These are phyloP conservation scores for Royoungia palumana DNA, from an alignment of 768 basidiomycete genomes.

Conservation along the genomic window DNA sequence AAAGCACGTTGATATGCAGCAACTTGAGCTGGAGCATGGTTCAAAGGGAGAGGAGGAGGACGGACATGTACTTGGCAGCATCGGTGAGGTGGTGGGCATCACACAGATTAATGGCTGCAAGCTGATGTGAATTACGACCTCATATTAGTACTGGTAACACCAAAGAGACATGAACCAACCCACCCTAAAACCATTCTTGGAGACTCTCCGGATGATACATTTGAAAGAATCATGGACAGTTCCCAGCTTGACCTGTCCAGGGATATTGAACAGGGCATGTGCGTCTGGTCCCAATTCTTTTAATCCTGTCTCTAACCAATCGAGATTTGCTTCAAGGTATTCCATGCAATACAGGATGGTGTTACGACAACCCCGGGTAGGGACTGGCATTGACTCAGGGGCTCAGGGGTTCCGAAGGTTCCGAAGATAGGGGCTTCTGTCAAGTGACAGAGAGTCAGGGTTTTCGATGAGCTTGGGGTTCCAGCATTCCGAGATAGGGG, in stretches of 20 bases:
- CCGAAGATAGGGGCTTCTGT: too few relatives aligned
- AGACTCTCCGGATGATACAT: slow-evolving; percentile 64
- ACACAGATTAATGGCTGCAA: slow-evolving; percentile 92
- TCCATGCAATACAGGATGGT: slow-evolving; percentile 97
- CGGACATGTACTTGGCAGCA: slow-evolving; percentile 90
- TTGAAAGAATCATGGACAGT: slow-evolving; percentile 93
- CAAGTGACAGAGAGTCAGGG: too few relatives aligned
- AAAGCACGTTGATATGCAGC: slow-evolving; percentile 97
- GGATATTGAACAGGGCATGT: slow-evolving; percentile 92
- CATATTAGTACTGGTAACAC: background rate
- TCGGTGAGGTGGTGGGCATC: slow-evolving; percentile 98
- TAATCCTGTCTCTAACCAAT: slow-evolving; percentile 75
- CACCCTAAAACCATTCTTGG: slow-evolving; percentile 82
- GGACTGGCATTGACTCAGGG: too few relatives aligned
- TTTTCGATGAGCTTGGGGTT: too few relatives aligned
- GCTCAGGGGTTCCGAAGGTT: too few relatives aligned
- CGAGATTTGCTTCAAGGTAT: slow-evolving; percentile 92
- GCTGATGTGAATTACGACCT: slow-evolving; percentile 39
- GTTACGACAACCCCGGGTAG: too few relatives aligned
- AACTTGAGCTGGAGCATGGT: slow-evolving; percentile 98
- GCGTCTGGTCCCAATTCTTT: slow-evolving; percentile 64
- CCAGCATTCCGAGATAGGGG: too few relatives aligned
- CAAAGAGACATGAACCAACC: slow-evolving; percentile 33
- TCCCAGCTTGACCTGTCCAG: slow-evolving; percentile 96
- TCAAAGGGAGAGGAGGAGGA: slow-evolving; percentile 85